Evolutionary conservation across 257 asterid genomes (phyloP).

Genomic region (Lithospermum erythrorhizon): DNA sequence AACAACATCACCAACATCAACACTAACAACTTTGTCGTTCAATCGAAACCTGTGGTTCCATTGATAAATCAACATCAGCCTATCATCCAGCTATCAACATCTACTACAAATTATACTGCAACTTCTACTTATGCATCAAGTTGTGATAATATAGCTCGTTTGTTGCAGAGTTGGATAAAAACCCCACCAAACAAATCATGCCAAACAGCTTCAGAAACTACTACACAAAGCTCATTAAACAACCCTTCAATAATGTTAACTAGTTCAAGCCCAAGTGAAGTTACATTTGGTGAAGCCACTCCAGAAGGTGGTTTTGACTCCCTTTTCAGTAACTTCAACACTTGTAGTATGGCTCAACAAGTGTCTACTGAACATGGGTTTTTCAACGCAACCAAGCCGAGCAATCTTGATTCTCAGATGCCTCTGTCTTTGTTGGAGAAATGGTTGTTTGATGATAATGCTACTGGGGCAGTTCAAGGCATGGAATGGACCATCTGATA

Average conservation of each 20-base stretch:
- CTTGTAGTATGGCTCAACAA: slow-evolving; percentile 27
- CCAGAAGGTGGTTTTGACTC: slow-evolving; percentile 25
- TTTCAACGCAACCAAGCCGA: slow-evolving; percentile 18
- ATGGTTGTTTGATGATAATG: slow-evolving; percentile 74
- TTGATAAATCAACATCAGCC: neutral
- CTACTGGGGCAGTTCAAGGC: slow-evolving; percentile 26
- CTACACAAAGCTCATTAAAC: slow-evolving; percentile 19
- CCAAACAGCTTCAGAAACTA: slow-evolving; percentile 12
- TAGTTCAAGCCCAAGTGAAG: slow-evolving; percentile 56
- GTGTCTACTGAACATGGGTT: slow-evolving; percentile 15
- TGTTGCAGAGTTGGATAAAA: slow-evolving; percentile 62
- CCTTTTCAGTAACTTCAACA: slow-evolving; percentile 25
- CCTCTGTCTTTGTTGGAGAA: slow-evolving; percentile 66
- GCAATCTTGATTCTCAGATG: slow-evolving; percentile 21
- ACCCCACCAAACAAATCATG: slow-evolving; percentile 24
- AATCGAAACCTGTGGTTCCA: slow-evolving; percentile 10
- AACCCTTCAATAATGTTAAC: slow-evolving; percentile 18
- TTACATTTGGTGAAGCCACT: slow-evolving; percentile 23
- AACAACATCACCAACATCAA: neutral
- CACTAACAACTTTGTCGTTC: neutral
- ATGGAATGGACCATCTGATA: slow-evolving; percentile 38
- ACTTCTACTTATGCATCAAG: slow-evolving; percentile 53
- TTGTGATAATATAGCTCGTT: slow-evolving; percentile 62
- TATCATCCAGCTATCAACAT: neutral
- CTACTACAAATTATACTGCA: slow-evolving; percentile 12